phyloP scores from a whole-genome alignment of 768 basidiomycete genomes.

The Clathrus columnatus region DNA sequence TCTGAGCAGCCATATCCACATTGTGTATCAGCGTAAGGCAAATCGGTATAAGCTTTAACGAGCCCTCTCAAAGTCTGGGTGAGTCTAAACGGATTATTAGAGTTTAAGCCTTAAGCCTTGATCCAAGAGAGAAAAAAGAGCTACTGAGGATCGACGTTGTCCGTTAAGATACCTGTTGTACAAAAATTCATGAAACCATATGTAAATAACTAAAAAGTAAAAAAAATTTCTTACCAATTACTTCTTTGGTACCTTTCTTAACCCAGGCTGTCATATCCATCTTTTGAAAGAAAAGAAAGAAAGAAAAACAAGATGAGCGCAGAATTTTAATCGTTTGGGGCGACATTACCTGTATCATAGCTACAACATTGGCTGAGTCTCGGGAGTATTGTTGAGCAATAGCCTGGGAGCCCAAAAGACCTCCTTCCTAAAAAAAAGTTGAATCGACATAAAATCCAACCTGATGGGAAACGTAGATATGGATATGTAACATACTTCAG shows the following conservation, averaged over 20 bases:
- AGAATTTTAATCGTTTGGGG: slow-evolving; percentile 25
- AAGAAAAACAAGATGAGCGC: slow-evolving; percentile 4
- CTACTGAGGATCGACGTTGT: slow-evolving; percentile 63
- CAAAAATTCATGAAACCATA: slow-evolving; percentile 11
- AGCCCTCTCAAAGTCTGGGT: slow-evolving; percentile 74
- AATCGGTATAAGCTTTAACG: slow-evolving; percentile 69
- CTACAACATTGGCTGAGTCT: slow-evolving; percentile 56
- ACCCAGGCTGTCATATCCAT: slow-evolving; percentile 96
- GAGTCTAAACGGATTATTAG: slow-evolving; percentile 44
- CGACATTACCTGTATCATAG: slow-evolving; percentile 66
- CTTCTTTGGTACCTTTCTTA: slow-evolving; percentile 63
- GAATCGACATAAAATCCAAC: slow-evolving; percentile 12
- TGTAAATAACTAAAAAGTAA: background rate
- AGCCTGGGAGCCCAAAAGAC: slow-evolving; percentile 71
- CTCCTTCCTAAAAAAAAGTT: slow-evolving; percentile 65
- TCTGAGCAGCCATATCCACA: slow-evolving; percentile 95
- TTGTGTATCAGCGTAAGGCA: slow-evolving; percentile 80
- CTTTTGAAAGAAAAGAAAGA: slow-evolving; percentile 26
- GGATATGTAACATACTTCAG: slow-evolving; percentile 43
- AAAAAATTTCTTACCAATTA: slow-evolving; percentile 36
- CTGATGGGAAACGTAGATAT: slow-evolving; percentile 1
- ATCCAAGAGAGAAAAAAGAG: slow-evolving; percentile 14
- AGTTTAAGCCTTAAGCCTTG: background rate
- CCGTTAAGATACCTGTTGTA: slow-evolving; percentile 59
- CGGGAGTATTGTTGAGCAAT: slow-evolving; percentile 57